phyloP scores from a whole-genome alignment of 257 asterid species.

The Schizonepeta tenuifolia region DNA sequence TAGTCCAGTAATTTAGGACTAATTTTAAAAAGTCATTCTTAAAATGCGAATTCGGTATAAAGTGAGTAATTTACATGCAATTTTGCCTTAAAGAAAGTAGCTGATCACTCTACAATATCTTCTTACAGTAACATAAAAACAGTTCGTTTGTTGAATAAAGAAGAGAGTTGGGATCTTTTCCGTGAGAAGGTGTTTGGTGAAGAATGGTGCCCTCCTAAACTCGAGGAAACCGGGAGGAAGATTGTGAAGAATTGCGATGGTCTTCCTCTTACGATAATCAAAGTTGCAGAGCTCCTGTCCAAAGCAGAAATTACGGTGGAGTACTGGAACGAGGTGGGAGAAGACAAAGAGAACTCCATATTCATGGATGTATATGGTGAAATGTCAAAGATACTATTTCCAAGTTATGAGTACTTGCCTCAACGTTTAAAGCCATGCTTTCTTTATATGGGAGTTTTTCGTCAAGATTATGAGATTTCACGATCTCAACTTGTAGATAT shows the following conservation, averaged over 20 bases:
- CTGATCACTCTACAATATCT: neutral
- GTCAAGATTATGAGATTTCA: slow-evolving; percentile 12
- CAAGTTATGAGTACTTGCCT: slow-evolving; percentile 33
- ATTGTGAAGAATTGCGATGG: slow-evolving; percentile 32
- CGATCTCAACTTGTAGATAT: slow-evolving; percentile 10
- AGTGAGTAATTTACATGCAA: too few relatives aligned
- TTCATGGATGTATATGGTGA: slow-evolving; percentile 18
- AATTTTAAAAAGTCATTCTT: too few relatives aligned
- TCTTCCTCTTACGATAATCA: slow-evolving; percentile 33
- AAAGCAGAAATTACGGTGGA: neutral
- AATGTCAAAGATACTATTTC: neutral
- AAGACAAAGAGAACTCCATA: neutral
- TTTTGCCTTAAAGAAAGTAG: slow-evolving; percentile 3
- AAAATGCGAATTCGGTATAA: too few relatives aligned
- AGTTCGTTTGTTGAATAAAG: neutral
- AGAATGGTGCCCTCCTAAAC: slow-evolving; percentile 10
- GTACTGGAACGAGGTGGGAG: slow-evolving; percentile 29
- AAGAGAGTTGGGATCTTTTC: slow-evolving; percentile 30
- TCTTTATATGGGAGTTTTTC: slow-evolving; percentile 21
- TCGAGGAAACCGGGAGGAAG: slow-evolving; percentile 28
- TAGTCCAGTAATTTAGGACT: too few relatives aligned
- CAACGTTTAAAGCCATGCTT: slow-evolving; percentile 24
- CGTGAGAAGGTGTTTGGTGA: slow-evolving; percentile 26
- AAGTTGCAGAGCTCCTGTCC: slow-evolving; percentile 32
- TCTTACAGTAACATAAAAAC: neutral